phyloP scores from a whole-genome alignment of 169 alveolate species.

The Babesia caballi region DNA sequence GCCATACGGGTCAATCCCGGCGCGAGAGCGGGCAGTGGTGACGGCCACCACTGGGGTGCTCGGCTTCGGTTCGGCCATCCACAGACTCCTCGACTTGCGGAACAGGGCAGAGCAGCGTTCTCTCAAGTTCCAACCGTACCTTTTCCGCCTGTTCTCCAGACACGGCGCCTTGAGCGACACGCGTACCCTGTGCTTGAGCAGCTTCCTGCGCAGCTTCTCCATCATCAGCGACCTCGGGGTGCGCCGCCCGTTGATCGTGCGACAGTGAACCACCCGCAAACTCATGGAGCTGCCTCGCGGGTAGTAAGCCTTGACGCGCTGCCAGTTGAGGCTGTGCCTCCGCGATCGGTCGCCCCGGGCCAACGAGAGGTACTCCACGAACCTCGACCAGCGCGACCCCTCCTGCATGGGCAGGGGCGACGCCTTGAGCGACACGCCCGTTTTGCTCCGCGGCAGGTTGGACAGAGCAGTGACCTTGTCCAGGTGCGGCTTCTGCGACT shows the following conservation, averaged over 20 bases:
- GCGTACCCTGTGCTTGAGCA: background rate
- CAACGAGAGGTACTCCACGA: background rate
- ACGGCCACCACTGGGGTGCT: background rate
- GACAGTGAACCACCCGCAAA: constrained; percentile 4
- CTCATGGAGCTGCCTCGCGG: constrained; percentile 15
- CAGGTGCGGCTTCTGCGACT: constrained; percentile 22
- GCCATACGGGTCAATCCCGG: background rate
- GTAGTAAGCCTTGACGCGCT: background rate
- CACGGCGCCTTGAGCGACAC: constrained; percentile 21
- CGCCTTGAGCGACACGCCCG: background rate
- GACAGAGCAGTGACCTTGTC: constrained; percentile 32
- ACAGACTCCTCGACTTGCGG: background rate
- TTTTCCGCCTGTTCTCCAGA: background rate
- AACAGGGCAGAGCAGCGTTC: constrained; percentile 21
- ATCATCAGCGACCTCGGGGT: background rate
- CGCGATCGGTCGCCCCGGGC: background rate
- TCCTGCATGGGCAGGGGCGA: background rate
- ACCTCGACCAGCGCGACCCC: constrained; percentile 19
- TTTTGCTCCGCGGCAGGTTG: constrained; percentile 16
- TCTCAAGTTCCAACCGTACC: background rate
- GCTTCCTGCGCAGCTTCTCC: background rate
- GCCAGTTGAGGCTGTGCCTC: background rate
- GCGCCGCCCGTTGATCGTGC: background rate
- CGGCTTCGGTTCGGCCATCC: background rate
- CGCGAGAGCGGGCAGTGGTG: background rate